A percentile compares a stretch with the other conserved stretches of the same genome.
Evolutionary conservation across 2,329 filamentous ascomycete species (phyloP).

Genomic region (Cladosporium sphaerospermum): DNA sequence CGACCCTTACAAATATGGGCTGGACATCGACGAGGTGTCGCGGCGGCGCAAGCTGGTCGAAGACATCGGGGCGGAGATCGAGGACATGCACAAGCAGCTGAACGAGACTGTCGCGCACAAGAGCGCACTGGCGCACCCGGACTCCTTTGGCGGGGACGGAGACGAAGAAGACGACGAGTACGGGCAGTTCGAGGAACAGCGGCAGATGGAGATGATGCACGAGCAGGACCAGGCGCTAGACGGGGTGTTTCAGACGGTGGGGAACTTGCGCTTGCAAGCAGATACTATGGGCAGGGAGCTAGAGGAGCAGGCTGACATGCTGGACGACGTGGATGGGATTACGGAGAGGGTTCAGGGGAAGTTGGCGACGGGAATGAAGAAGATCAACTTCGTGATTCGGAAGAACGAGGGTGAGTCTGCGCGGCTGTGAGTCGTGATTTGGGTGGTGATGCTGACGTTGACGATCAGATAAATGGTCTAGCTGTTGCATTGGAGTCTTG

Average conservation of each 20-base stretch:
- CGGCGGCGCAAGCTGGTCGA: constrained; percentile 76
- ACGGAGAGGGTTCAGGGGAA: constrained; percentile 84
- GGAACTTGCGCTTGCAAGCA: constrained; percentile 81
- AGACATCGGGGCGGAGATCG: constrained; percentile 82
- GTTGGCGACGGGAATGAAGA: constrained; percentile 78
- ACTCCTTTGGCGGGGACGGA: constrained; percentile 40
- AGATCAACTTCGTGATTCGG: constrained; percentile 75
- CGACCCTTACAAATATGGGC: constrained; percentile 79
- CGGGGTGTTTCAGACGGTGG: constrained; percentile 87
- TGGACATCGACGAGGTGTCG: constrained; percentile 74
- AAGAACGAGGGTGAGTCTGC: constrained; percentile 74
- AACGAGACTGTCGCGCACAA: constrained; percentile 48
- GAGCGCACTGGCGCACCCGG: constrained; percentile 55
- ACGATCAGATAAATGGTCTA: constrained; percentile 59
- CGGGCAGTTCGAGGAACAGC: constrained; percentile 71
- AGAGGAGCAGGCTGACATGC: constrained; percentile 86
- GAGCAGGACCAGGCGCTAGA: constrained; percentile 93
- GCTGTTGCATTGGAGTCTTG: constrained; percentile 83
- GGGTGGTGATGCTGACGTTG: constrained; percentile 8
- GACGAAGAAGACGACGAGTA: constrained; percentile 52
- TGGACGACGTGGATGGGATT: constrained; percentile 76
- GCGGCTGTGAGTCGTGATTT: constrained; percentile 7
- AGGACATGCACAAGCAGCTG: constrained; percentile 82
- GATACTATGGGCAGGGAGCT: constrained; percentile 94
- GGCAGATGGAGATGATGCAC: constrained; percentile 85